Evolutionary conservation across 331 rosid genomes (phyloP), one percentile per base, ranked within the genome.

Genomic region (Quercus lobata): DNA sequence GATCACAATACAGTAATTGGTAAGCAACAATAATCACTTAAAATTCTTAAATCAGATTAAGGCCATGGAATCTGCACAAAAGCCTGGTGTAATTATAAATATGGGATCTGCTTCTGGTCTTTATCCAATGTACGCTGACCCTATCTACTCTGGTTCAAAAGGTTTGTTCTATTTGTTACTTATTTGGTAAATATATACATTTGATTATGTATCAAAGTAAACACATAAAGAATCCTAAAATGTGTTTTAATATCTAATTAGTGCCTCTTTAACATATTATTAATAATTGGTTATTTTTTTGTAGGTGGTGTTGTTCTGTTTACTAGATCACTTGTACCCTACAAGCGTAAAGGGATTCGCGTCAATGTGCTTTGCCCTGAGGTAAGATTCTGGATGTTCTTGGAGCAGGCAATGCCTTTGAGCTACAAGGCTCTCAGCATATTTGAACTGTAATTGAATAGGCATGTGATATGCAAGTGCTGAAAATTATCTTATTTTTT

Each of bases 281-380:
- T 76, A 24, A 35, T 22, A 75, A 17, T 46, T 29, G 10, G 54
- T 44, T 53, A 54, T 41, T 75, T 79, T 63, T 71, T 55, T 81
- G 62, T 84, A 95, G 97, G 96, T 49, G 98, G 98, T 9, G 92
- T 92, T 86, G 90, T 95, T 75, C 85, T 90, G 90, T 95, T 95
- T 88, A 86, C 96, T 71, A 90, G 97, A 87, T 71, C 98, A 79
- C 98, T 95, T 66, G 72, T 41, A 52, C 90, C 79, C 17, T 88
- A 79, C 84, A 88, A 87, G 86, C 93, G 81, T 73, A 69, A 73
- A 83, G 97, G 98, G 76, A 95, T 95, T 87, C 96, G 98, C 32
- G 53, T 95, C 83, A 95, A 95, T 78, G 98, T 91, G 78, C 92
- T 95, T 82, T 92, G 97, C 82, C 98, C 98, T 60, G 98, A 95